Percentiles rank a stretch among this genome's conserved stretches.
phyloP scores from a whole-genome alignment of 345 rosid species.

The Syzygium aqueum region DNA sequence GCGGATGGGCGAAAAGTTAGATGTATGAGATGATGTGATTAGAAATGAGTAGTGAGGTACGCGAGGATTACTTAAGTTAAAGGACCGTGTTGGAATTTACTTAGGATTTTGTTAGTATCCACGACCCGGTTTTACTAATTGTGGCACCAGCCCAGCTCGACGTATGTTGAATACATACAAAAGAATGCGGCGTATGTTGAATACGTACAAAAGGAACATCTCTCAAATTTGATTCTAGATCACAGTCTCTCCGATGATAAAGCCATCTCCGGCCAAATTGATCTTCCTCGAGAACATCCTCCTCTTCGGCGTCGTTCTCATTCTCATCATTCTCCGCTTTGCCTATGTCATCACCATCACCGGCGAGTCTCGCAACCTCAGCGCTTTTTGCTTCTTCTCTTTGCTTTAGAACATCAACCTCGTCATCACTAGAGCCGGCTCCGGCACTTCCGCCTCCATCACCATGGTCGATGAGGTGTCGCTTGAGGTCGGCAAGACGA shows the following conservation, averaged over 20 bases:
- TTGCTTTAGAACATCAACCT: conserved; percentile 57
- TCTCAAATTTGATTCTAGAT: neutral
- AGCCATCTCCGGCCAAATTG: conserved; percentile 30
- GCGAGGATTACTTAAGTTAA: accelerated
- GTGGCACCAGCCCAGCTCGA: accelerated
- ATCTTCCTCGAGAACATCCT: conserved; percentile 57
- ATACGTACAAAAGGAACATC: accelerated
- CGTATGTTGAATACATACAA: accelerated
- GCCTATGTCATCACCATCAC: conserved; percentile 43
- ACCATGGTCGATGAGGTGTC: conserved; percentile 10
- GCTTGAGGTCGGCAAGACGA: too few relatives aligned
- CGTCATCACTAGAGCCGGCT: conserved; percentile 16
- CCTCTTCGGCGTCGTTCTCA: conserved; percentile 48
- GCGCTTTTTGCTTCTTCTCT: conserved; percentile 52
- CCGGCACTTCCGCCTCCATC: conserved; percentile 21
- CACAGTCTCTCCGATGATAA: conserved; percentile 25
- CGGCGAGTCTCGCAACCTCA: too few relatives aligned
- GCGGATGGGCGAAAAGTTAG: accelerated
- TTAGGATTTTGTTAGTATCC: neutral
- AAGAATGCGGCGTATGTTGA: accelerated
- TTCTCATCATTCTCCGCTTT: conserved; percentile 58
- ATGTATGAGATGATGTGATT: accelerated
- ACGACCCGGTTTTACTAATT: neutral
- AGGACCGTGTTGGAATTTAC: accelerated
- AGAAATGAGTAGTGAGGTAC: accelerated